Evolutionary conservation across 2,329 filamentous ascomycete genomes (phyloP).

Genomic region (Penicillium sp.): DNA sequence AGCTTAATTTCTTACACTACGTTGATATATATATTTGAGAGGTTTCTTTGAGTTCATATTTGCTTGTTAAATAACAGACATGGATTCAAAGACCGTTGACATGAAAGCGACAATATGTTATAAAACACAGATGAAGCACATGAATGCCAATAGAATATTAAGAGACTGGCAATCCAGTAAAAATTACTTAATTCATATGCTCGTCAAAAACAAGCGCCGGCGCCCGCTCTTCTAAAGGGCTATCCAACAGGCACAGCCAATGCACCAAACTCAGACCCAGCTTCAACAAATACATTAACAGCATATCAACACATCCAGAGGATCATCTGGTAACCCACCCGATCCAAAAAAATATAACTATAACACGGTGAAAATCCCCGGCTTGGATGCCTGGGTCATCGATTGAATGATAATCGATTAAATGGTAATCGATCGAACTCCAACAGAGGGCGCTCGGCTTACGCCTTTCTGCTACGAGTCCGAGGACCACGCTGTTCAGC

Average conservation of each 20-base stretch:
- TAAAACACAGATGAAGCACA: neutral
- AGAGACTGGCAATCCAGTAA: neutral
- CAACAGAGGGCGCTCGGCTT: neutral
- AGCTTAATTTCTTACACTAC: neutral
- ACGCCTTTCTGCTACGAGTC: conserved; percentile 28
- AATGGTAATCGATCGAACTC: neutral
- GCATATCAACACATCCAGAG: conserved; percentile 7
- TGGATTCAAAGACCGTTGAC: neutral
- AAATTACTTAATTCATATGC: conserved; percentile 7
- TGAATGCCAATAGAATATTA: neutral
- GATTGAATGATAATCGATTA: neutral
- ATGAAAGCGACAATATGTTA: neutral
- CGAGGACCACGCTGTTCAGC: conserved; percentile 24
- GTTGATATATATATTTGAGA: neutral
- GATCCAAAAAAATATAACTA: conserved; percentile 7
- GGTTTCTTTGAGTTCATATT: neutral
- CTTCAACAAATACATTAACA: conserved; percentile 10
- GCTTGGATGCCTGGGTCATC: neutral
- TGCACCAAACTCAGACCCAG: conserved; percentile 3
- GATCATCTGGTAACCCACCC: neutral
- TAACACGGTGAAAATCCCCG: neutral
- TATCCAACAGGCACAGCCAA: conserved; percentile 1
- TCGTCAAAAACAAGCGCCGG: conserved; percentile 13
- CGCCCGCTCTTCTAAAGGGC: conserved; percentile 11
- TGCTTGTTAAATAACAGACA: neutral